A percentile compares a stretch with the other conserved stretches of the same genome.
These are phyloP conservation scores for Trametes gibbosa DNA, from an alignment of 768 basidiomycete species.

Conservation along the genomic window DNA sequence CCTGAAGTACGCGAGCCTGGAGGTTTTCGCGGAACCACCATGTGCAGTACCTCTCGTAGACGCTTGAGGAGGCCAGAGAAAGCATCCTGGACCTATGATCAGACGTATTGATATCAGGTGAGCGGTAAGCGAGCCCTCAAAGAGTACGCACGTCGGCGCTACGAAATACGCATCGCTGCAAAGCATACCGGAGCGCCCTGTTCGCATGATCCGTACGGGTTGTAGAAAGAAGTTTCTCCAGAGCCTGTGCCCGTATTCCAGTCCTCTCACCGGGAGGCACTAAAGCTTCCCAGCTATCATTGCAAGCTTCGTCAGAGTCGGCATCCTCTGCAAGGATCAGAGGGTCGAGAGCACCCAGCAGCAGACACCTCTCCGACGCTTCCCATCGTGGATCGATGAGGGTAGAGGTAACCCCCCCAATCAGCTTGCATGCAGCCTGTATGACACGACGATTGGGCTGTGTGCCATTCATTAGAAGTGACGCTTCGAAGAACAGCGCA, in stretches of 20 bases:
- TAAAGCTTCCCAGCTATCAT: slow-evolving; percentile 44
- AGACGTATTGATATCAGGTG: background rate
- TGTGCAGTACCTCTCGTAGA: slow-evolving; percentile 43
- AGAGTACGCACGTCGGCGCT: slow-evolving; percentile 57
- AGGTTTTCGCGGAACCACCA: slow-evolving; percentile 31
- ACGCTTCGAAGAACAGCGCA: slow-evolving; percentile 66
- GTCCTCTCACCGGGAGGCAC: slow-evolving; percentile 42
- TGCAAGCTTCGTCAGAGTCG: slow-evolving; percentile 8
- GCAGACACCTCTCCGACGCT: slow-evolving; percentile 56
- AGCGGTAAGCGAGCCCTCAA: background rate
- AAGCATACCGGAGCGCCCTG: slow-evolving; percentile 32
- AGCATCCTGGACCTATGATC: slow-evolving; percentile 51
- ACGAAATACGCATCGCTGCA: slow-evolving; percentile 66
- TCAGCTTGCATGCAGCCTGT: slow-evolving; percentile 56
- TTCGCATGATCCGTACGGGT: slow-evolving; percentile 11
- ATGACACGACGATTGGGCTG: slow-evolving; percentile 59
- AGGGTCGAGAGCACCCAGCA: slow-evolving; percentile 66
- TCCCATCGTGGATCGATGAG: slow-evolving; percentile 50
- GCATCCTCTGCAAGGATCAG: slow-evolving; percentile 44
- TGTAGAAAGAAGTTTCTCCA: slow-evolving; percentile 36
- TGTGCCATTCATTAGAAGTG: slow-evolving; percentile 63
- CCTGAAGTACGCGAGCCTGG: slow-evolving; percentile 29
- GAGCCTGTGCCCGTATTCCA: slow-evolving; percentile 61
- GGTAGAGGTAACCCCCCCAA: slow-evolving; percentile 40
- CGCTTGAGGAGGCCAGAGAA: slow-evolving; percentile 31